These are phyloP conservation scores for Leccinum aurantiacum DNA, from an alignment of 768 basidiomycete genomes.

Conservation along the genomic window DNA sequence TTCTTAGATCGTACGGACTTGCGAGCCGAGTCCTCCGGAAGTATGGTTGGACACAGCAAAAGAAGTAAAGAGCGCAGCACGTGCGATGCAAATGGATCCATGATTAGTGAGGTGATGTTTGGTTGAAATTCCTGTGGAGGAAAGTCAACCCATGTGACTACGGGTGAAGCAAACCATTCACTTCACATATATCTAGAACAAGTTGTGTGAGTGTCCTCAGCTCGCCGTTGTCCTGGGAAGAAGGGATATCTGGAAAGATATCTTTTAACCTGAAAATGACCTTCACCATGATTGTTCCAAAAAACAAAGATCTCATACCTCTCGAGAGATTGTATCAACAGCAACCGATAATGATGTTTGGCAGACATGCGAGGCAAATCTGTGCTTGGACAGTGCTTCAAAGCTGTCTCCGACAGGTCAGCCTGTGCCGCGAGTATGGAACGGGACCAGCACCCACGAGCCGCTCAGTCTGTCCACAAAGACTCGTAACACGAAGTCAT, in stretches of 20 bases:
- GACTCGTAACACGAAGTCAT: slow-evolving; percentile 91
- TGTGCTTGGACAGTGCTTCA: slow-evolving; percentile 64
- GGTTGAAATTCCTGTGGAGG: slow-evolving; percentile 66
- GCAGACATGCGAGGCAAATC: slow-evolving; percentile 95
- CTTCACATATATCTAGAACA: slow-evolving; percentile 63
- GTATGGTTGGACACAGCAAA: slow-evolving; percentile 66
- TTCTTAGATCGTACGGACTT: slow-evolving; percentile 76
- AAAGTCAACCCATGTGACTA: slow-evolving; percentile 17
- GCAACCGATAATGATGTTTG: slow-evolving; percentile 82
- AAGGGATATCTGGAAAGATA: slow-evolving; percentile 49
- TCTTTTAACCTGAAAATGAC: slow-evolving; percentile 46
- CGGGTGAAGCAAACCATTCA: slow-evolving; percentile 31
- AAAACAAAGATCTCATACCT: slow-evolving; percentile 43
- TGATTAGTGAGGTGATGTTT: slow-evolving; percentile 59
- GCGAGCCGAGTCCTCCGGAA: slow-evolving; percentile 38
- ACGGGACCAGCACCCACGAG: slow-evolving; percentile 59
- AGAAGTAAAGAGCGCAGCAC: slow-evolving; percentile 78
- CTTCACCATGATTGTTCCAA: not conserved
- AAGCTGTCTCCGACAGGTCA: slow-evolving; percentile 43
- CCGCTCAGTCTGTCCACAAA: slow-evolving; percentile 85
- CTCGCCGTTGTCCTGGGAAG: slow-evolving; percentile 58
- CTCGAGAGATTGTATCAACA: slow-evolving; percentile 61
- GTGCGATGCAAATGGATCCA: slow-evolving; percentile 90
- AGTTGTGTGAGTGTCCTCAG: slow-evolving; percentile 64
- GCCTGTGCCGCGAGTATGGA: slow-evolving; percentile 7